These are phyloP conservation scores for Hypoxylon rickii DNA, from an alignment of 495 filamentous ascomycete genomes.

Conservation along the genomic window DNA sequence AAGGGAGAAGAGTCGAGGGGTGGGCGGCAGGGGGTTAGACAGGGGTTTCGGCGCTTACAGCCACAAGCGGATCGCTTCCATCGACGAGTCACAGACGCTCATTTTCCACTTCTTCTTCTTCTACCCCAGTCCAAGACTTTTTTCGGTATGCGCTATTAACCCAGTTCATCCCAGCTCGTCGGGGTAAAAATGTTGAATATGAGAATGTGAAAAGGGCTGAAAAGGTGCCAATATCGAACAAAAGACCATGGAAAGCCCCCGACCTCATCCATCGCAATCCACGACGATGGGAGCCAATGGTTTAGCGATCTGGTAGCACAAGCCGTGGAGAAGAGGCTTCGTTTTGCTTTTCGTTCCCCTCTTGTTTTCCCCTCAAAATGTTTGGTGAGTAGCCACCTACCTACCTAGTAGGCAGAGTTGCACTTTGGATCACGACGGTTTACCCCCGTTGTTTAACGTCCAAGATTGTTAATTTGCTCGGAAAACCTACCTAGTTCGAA, in stretches of 20 bases:
- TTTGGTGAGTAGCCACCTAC: too few species aligned
- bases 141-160: slow-evolving; percentile 25
- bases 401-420: slow-evolving; percentile 14
- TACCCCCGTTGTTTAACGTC: too few species aligned
- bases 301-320: slow-evolving; percentile 13
- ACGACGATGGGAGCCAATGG: slow-evolving; percentile 20
- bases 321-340: slow-evolving; percentile 8
- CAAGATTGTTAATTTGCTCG: too few species aligned
- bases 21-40: slow-evolving; percentile 30
- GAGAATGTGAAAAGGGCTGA: slow-evolving; percentile 10
- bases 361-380: neutral
- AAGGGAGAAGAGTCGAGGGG: slow-evolving; percentile 30
- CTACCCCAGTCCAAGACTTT: slow-evolving; percentile 18
- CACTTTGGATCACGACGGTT: slow-evolving; percentile 12
- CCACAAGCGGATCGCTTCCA: slow-evolving; percentile 32
- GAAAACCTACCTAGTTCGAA: too few species aligned
- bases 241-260: slow-evolving; percentile 23
- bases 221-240: too few species aligned
- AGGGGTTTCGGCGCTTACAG: slow-evolving; percentile 36
- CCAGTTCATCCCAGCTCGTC: slow-evolving; percentile 23
- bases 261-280: slow-evolving; percentile 16
- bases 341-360: slow-evolving; percentile 3
- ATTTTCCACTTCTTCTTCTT: slow-evolving; percentile 23
- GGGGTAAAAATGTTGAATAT: slow-evolving; percentile 20
- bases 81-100: slow-evolving; percentile 26